phyloP scores from a whole-genome alignment of 345 rosid genomes.

The Clarkia xantiana region DNA sequence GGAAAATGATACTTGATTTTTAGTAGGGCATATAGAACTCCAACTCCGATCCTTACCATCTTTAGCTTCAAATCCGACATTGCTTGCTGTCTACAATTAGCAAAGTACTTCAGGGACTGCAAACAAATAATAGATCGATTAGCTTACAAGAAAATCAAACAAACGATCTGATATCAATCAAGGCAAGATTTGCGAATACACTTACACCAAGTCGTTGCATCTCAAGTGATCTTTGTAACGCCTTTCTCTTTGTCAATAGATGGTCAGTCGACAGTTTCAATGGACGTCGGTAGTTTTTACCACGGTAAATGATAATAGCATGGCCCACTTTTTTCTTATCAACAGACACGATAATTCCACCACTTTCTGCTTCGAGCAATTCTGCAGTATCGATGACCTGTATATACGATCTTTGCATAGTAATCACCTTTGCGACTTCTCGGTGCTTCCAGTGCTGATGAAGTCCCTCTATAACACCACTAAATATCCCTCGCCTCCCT shows the following conservation, averaged over 20 bases:
- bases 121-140: conserved; percentile 3
- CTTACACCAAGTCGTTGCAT: conserved; percentile 79
- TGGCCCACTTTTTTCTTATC: conserved; percentile 62
- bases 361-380: conserved; percentile 63
- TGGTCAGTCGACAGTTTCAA: conserved; percentile 28
- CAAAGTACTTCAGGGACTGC: conserved; percentile 67
- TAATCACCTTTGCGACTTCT: conserved; percentile 66
- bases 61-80: conserved; percentile 38
- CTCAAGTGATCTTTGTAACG: conserved; percentile 50
- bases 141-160: conserved; percentile 5
- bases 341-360: conserved; percentile 59
- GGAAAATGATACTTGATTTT: neutral
- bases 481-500: conserved; percentile 80
- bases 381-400: conserved; percentile 52
- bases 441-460: conserved; percentile 92
- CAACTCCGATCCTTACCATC: conserved; percentile 19
- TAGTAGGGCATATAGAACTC: too few relatives aligned
- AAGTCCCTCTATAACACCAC: conserved; percentile 74
- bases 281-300: conserved; percentile 72
- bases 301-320: conserved; percentile 64
- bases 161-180: neutral
- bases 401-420: conserved; percentile 48
- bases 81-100: conserved; percentile 31
- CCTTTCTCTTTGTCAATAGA: conserved; percentile 60
- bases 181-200: neutral